Evolutionary conservation across 306 rosid genomes (phyloP).

Genomic region (Vigna trinervia): DNA sequence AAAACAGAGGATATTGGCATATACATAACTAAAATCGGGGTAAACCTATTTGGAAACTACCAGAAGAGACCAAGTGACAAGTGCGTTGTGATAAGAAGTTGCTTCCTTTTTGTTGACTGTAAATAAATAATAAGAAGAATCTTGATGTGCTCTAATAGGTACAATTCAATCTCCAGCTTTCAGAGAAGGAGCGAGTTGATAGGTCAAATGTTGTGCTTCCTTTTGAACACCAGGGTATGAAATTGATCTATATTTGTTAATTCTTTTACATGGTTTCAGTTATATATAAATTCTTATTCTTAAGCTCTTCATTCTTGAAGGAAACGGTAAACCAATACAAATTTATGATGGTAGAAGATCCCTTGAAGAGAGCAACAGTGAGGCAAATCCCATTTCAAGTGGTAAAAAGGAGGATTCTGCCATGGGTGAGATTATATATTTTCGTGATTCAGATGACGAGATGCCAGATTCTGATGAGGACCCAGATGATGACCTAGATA

Average conservation of each 20-base stretch:
- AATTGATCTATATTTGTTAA: conserved; percentile 26
- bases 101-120: conserved; percentile 9
- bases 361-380: conserved; percentile 53
- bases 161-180: conserved; percentile 84
- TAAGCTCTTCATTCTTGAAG: conserved; percentile 48
- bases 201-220: conserved; percentile 94
- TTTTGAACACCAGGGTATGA: conserved; percentile 92
- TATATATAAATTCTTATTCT: conserved; percentile 16
- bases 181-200: conserved; percentile 88
- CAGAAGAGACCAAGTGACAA: conserved; percentile 32
- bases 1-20: background rate
- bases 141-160: conserved; percentile 58
- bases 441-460: conserved; percentile 94
- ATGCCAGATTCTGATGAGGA: conserved; percentile 99
- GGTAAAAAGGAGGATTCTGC: conserved; percentile 56
- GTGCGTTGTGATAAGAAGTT: conserved; percentile 28
- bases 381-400: conserved; percentile 45
- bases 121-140: conserved; percentile 10
- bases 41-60: background rate
- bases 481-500: conserved; percentile 96
- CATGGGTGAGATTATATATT: conserved; percentile 87
- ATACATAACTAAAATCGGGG: background rate
- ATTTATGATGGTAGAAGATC: conserved; percentile 91
- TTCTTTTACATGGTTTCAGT: conserved; percentile 3
- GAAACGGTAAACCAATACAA: conserved; percentile 78